These are phyloP conservation scores for Elsinoe batatas DNA, from an alignment of 2,329 filamentous ascomycete genomes.

Conservation along the genomic window DNA sequence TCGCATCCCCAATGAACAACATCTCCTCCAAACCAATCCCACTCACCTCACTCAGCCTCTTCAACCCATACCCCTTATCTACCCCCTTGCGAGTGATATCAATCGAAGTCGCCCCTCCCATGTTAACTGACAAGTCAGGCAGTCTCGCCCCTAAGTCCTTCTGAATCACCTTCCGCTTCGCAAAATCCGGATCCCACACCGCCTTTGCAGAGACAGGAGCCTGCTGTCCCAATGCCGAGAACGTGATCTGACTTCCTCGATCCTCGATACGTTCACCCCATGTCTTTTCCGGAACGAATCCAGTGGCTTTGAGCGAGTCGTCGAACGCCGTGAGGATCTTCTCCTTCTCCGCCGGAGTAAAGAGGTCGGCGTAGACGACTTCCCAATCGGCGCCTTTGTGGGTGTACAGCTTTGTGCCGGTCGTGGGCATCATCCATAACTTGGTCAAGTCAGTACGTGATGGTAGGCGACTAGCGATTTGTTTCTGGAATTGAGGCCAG, in stretches of 20 bases:
- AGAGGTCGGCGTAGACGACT: conserved; percentile 32
- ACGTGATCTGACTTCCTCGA: conserved; percentile 35
- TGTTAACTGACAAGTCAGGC: conserved; percentile 32
- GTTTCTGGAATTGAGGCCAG: conserved; percentile 35
- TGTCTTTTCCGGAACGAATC: conserved; percentile 30
- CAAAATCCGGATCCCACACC: conserved; percentile 33
- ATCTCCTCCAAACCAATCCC: conserved; percentile 30
- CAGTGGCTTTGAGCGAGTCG: conserved; percentile 27
- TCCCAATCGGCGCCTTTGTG: conserved; percentile 25
- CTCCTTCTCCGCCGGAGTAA: conserved; percentile 24
- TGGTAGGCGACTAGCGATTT: conserved; percentile 31
- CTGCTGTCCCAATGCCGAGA: conserved; percentile 34
- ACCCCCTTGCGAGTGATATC: conserved; percentile 33
- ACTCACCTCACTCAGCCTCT: conserved; percentile 22
- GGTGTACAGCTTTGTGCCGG: conserved; percentile 34
- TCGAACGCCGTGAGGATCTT: conserved; percentile 30
- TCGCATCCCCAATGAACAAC: conserved; percentile 35
- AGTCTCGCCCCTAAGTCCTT: conserved; percentile 28
- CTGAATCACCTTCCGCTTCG: conserved; percentile 33
- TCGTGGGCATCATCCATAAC: conserved; percentile 37
- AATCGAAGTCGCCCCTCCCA: conserved; percentile 34
- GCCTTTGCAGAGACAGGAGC: conserved; percentile 31
- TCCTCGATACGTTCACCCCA: conserved; percentile 35
- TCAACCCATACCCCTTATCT: conserved; percentile 28
- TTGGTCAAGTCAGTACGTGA: conserved; percentile 28